A percentile compares a stretch with the other conserved stretches of the same genome.
Evolutionary conservation across 768 basidiomycete species (phyloP).

Genomic region (Amanita polypyramis): DNA sequence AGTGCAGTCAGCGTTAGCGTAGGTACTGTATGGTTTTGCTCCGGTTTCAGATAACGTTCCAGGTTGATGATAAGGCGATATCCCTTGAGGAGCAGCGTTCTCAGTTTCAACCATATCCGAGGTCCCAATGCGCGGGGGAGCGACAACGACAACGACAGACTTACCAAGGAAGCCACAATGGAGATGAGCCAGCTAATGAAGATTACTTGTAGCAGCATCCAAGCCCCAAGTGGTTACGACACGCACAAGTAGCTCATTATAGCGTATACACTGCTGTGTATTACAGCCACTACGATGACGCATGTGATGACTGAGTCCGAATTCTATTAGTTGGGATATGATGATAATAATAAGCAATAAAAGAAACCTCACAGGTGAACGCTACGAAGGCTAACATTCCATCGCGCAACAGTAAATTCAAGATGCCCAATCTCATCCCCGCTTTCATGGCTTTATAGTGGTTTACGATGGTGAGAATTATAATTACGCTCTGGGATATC

Average conservation of each 20-base stretch:
- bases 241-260: constrained; percentile 4
- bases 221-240: no score
- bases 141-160: not conserved
- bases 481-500: constrained; percentile 1
- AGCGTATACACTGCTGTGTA: constrained; percentile 1
- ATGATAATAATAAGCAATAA: not conserved
- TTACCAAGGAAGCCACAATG: not conserved
- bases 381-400: not conserved
- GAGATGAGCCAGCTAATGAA: constrained; percentile 4
- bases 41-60: not conserved
- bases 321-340: not conserved
- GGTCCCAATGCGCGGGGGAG: no score
- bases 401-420: constrained; percentile 1
- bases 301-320: not conserved
- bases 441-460: not conserved
- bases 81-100: not conserved
- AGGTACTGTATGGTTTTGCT: not conserved
- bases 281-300: not conserved
- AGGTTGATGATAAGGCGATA: constrained; percentile 1
- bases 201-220: not conserved
- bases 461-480: not conserved
- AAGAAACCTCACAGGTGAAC: constrained; percentile 1
- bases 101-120: not conserved
- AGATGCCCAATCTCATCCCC: not conserved
- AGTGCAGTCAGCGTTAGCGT: not conserved